Evolutionary conservation across 441 rosid genomes (phyloP).

Genomic region (Manihot esculenta): DNA sequence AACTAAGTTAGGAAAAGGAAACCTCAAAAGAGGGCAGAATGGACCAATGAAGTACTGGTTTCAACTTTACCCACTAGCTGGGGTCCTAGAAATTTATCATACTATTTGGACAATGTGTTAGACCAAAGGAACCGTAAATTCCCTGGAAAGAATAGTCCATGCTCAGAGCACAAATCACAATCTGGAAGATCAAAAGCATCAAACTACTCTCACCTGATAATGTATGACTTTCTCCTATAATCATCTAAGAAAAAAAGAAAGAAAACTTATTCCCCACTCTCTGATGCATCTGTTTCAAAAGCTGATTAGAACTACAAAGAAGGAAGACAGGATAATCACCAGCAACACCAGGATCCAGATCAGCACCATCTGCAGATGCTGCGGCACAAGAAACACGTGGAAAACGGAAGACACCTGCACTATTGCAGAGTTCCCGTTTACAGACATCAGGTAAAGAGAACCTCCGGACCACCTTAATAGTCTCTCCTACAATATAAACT

Average conservation of each 20-base stretch:
- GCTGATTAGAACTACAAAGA: neutral
- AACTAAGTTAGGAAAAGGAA: neutral
- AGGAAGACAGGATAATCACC: slow-evolving; percentile 37
- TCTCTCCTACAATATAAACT: slow-evolving; percentile 62
- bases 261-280: neutral
- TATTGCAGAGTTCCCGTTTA: slow-evolving; percentile 52
- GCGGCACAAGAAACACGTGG: slow-evolving; percentile 96
- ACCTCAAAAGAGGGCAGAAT: slow-evolving; percentile 2
- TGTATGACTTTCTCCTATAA: slow-evolving; percentile 1
- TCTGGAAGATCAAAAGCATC: neutral
- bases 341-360: slow-evolving; percentile 78
- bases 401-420: slow-evolving; percentile 67
- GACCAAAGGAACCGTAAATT: neutral
- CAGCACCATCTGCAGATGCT: slow-evolving; percentile 88
- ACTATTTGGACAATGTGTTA: neutral
- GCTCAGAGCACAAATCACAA: neutral
- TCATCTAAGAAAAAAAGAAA: neutral
- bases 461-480: slow-evolving; percentile 64
- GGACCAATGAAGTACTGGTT: neutral
- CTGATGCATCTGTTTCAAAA: slow-evolving; percentile 1
- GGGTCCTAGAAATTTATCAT: slow-evolving; percentile 6
- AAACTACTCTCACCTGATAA: neutral
- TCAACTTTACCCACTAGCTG: slow-evolving; percentile 2
- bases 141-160: neutral
- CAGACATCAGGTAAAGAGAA: slow-evolving; percentile 68